Conservation (phyloP, 306 rosid genomes). For the Pachyrhizus erosus region DNA sequence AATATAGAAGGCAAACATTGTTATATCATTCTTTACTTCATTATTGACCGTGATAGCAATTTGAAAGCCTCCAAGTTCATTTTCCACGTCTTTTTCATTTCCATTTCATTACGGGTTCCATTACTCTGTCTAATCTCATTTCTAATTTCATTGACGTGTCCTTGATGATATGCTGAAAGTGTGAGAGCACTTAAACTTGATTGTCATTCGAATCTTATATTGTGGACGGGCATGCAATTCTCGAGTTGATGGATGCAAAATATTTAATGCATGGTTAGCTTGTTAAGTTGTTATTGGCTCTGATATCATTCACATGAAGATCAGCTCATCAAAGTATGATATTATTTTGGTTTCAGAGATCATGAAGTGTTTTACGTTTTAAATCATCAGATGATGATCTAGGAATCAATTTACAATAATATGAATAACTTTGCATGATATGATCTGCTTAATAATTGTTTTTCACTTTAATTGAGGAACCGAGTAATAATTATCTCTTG, state of each 20-base stretch:
- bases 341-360: not conserved
- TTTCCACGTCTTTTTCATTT: not conserved
- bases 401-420: not conserved
- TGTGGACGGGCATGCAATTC: not conserved
- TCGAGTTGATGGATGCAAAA: not conserved
- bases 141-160: conserved; percentile 1
- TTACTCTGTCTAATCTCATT: not conserved
- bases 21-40: too few relatives aligned
- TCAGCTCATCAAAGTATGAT: not conserved
- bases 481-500: not conserved
- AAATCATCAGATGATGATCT: not conserved
- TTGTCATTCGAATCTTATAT: not conserved
- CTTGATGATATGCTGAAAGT: not conserved
- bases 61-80: not conserved
- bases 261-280: not conserved
- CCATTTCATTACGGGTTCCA: not conserved
- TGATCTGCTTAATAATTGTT: not conserved
- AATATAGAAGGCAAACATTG: not conserved
- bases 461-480: not conserved
- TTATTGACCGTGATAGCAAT: not conserved
- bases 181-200: not conserved
- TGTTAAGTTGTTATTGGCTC: not conserved
- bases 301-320: not conserved
- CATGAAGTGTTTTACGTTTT: not conserved
- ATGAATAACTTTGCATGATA: not conserved